Evolutionary conservation across 768 basidiomycete genomes (phyloP).

Genomic region (Phaeolepiota aurea): DNA sequence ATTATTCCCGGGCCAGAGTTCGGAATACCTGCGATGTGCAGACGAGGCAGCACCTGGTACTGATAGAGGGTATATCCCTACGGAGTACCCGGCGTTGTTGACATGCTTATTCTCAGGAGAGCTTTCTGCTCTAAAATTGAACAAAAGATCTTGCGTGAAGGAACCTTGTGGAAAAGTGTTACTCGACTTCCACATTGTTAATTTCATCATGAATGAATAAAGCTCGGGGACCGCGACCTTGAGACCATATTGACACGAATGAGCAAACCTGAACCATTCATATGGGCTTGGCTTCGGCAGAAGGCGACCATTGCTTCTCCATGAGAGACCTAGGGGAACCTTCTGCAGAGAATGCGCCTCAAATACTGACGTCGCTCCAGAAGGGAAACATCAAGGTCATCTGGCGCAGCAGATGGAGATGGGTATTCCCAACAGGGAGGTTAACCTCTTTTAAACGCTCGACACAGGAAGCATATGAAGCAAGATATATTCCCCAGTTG

Average conservation of each 20-base stretch:
- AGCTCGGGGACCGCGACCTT: not conserved
- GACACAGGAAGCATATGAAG: too few relatives aligned
- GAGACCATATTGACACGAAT: not conserved
- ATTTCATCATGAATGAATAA: not conserved
- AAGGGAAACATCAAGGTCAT: slow-evolving; percentile 1
- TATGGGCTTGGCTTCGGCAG: not conserved
- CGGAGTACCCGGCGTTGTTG: too few relatives aligned
- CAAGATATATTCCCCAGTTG: not conserved
- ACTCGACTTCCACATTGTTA: not conserved
- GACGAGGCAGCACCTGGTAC: too few relatives aligned
- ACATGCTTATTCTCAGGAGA: too few relatives aligned
- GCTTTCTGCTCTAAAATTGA: too few relatives aligned
- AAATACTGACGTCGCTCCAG: not conserved
- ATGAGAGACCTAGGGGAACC: slow-evolving; percentile 1
- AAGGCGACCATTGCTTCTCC: not conserved
- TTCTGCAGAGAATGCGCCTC: not conserved
- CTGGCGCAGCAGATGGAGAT: not conserved
- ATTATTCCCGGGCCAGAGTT: too few relatives aligned
- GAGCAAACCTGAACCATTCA: not conserved
- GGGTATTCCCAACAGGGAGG: not conserved
- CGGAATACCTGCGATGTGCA: too few relatives aligned
- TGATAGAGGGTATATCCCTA: too few relatives aligned
- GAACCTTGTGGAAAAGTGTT: too few relatives aligned
- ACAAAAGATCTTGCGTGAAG: too few relatives aligned
- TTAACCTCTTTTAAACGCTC: not conserved